Evolutionary conservation across 2,329 filamentous ascomycete species (phyloP), one percentile per base, ranked within the genome.

Genomic region (Teratosphaeria epicoccoides): DNA sequence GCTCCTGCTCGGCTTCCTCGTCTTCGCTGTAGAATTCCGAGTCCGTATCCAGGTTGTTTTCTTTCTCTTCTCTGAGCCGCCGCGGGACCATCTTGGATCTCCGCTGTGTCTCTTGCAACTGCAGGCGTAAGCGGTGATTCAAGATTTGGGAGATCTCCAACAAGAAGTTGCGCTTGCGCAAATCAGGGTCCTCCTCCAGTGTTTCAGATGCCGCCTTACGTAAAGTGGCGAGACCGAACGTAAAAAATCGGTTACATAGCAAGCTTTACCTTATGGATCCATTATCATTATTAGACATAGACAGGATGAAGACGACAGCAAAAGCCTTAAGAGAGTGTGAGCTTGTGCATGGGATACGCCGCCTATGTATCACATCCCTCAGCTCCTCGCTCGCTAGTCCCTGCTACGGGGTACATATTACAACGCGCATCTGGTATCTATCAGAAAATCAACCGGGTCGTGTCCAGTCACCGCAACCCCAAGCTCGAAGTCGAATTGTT

Each of bases 401-500:
- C 17, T 3, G 9, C 33, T 40, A 20, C 2, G n/a, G 17, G 33
- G 10, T 17, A 40, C 33, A 40, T 40, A 40, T 40, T 40, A 40
- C n/a, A 40, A 2, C 26, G 33, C n/a, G 33, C 33, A n/a, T 17
- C 9, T 7, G 33, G 33, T 20, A 6, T 40, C 33, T 40, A 14
- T 37, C 29, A 7, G 9, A n/a, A 40, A 20, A 20, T 4, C 33
- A 40, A 7, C 12, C 10, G 14, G 14, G 20, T 5, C n/a, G 9
- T 40, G 5, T 17, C n/a, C n/a, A 40, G 33, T 53, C 44, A 57
- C 44, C 56, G 43, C 51, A 58, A 48, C 4, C 56, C 56, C 33
- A 56, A 47, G 24, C 48, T 46, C 43, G 48, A 53, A 12, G 54
- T 58, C 46, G 54, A 56, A 29, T 49, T 51, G 4, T 46, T 52